A percentile compares a stretch with the other conserved stretches of the same genome.
These are phyloP conservation scores for Stropharia rugosoannulata DNA, from an alignment of 768 basidiomycete genomes.

Conservation along the genomic window DNA sequence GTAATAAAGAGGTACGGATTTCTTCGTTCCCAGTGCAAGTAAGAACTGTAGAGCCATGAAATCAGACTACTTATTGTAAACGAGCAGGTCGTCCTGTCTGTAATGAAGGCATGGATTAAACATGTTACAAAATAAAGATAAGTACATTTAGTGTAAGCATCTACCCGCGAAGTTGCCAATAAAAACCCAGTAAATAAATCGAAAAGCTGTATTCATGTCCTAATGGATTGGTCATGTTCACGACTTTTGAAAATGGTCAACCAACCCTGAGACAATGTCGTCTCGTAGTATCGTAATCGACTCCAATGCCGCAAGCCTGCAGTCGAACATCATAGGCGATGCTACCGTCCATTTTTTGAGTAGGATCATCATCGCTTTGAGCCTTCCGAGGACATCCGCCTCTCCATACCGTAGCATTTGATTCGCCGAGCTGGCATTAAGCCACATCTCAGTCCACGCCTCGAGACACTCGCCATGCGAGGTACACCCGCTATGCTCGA, in stretches of 20 bases:
- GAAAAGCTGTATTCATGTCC: not conserved
- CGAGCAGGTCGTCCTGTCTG: no score
- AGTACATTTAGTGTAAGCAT: no score
- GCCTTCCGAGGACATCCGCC: conserved; percentile 61
- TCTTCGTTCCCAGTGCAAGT: no score
- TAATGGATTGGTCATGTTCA: not conserved
- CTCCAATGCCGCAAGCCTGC: conserved; percentile 45
- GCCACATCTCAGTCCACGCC: conserved; percentile 52
- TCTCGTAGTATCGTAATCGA: conserved; percentile 38
- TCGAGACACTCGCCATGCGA: conserved; percentile 50
- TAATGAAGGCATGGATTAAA: no score
- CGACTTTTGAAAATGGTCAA: conserved; percentile 32
- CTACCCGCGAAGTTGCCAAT: no score
- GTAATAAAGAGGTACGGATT: no score
- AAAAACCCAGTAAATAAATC: not conserved
- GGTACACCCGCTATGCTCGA: conserved; percentile 40
- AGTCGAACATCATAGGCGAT: conserved; percentile 34
- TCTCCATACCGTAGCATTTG: conserved; percentile 38
- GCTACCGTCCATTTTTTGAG: conserved; percentile 36
- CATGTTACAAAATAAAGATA: no score
- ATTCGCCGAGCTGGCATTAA: conserved; percentile 46
- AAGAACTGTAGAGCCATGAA: no score
- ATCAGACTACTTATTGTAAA: no score
- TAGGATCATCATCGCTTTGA: conserved; percentile 43
- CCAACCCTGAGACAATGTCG: conserved; percentile 36